Evolutionary conservation across 2,329 filamentous ascomycete genomes (phyloP), one percentile per base, ranked within the genome.

Genomic region (Xylaria arbuscula): DNA sequence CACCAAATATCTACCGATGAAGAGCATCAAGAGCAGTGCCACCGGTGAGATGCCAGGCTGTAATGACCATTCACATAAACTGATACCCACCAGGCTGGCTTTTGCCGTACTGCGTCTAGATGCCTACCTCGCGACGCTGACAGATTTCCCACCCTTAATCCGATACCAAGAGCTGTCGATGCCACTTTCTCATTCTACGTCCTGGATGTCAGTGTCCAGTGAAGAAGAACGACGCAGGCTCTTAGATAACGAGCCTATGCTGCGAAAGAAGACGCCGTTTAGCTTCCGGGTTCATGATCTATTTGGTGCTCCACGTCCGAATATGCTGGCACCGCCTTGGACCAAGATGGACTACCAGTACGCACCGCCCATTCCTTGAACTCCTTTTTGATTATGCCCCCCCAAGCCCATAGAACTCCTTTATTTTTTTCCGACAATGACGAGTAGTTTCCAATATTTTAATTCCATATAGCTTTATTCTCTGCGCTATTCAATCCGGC

Each of bases 91-190:
- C 13, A 72, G 70, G 45, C 55, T 75, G 13, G 74, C 73, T 11
- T 75, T 76, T 50, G 70, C 72, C 24, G 62, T 68, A 17, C 66
- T 76, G 24, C 74, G 74, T 19, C 54, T 75, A 48, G 74, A 76
- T 36, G 69, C 73, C 34, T 76, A 76, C 54, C 72, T 76, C 22
- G 64, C 68, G 17, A 47, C 69, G 32, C 60, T 73, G 10, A 47
- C 70, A 10, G 72, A 75, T 54, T 70, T 72, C 22, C 73, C 74
- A 1, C 73, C 73, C 17, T 64, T 69, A 2, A 57, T 76, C 28
- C 71, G 72, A 8, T 72, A 70, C 15, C 74, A 75, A 57, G 73
- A 75, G 48, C 67, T 76, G 7, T 72, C 68, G 38, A 74, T 75
- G 48, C 71, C 74, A 4, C 60, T 76, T 1, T 72, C 72, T 8